Base-by-base conservation (phyloP, 2,329 filamentous ascomycete genomes). In the Fusarium sp. region DNA sequence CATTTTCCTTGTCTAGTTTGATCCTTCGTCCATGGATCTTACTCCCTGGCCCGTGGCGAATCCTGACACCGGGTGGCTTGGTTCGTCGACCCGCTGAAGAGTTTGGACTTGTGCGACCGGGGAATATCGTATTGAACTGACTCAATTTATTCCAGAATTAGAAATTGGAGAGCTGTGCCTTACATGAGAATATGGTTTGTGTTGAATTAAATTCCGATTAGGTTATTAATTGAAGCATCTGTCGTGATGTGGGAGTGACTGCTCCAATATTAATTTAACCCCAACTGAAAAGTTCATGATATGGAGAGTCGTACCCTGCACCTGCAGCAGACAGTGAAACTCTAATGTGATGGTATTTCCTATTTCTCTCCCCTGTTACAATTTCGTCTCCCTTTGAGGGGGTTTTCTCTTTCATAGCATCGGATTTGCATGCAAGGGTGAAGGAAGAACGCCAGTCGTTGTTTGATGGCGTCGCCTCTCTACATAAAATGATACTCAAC, bases 51-150 rank as follows among this genome's bases (percentile, higher is more conserved):
- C 5, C 24, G 20, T 37, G 20, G 24, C 42, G 20, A n/a, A 53
- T 11, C 26, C 61, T 66, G 61, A 54, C 41, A 60, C 53, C 38
- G 29, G 21, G 21, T 42, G 39, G 24, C 35, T 64, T 64, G 26
- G 58, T 39, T 29, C 11, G 29, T 33, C 18, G 47, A 63, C 28
- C 44, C 31, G 41, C 35, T 46, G 29, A 21, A 53, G 52, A 59
- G 41, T 59, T 33, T 28, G 10, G n/a, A 47, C 33, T 47, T 52
- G 35, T 60, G 41, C 57, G 29, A 28, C 39, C 35, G 28, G 52
- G 28, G 8, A 43, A 15, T 20, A 20, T 35, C 18, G 33, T 26
- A 33, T 12, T 15, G 2, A 47, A 37, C 31, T 31, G 28, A 31
- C 31, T 57, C 35, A 16, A 48, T 6, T 15, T 26, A 13, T 42